Evolutionary conservation across 2,329 filamentous ascomycete species (phyloP), one percentile per base, ranked within the genome.

Genomic region (Aspergillus puulaauensis): DNA sequence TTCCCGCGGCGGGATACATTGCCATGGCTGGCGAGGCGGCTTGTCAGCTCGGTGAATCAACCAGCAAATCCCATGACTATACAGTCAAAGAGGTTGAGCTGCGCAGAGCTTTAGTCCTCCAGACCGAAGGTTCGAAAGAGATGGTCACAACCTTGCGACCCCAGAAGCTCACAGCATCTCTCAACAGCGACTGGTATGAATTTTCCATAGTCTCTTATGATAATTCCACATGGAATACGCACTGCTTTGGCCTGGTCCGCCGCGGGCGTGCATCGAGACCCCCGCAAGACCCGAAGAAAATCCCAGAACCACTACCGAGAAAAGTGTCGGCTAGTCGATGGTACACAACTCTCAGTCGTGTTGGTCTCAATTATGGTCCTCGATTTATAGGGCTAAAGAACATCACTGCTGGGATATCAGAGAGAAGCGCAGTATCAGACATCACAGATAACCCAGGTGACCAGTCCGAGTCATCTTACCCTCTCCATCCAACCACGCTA

Each of bases 1-100:
- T 79, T 41, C 80, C 81, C 0, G 72, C 62, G 2, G 75, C 79
- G 0, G 79, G 71, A 0, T 81, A 77, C 55, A 55, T 81, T 1
- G 67, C 72, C 7, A 79, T 81, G 70, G 75, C 71, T 2, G 73
- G 75, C 1, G 79, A 80, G 60, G 79, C 79, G 1, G 45, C 57
- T 3, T 21, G 59, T 19, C 63, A 64, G n/a, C 31, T 33, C 7
- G 31, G 31, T 12, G 31, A 33, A 8, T 12, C 3, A 33, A 12
- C 17, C 31, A 40, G 27, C 6, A 50, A 53, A 1, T 15, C 19
- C 1, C 31, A 54, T 3, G 50, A 55, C 4, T 62, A 44, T 1
- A 50, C 63, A 14, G 57, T 54, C 1, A 33, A 33, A 33, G 31
- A 33, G 31, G 31, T 33, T 33, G 31, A 33, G 31, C 31, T 33